Conservation (phyloP, 768 basidiomycete species). For the Pulveroboletus ravenelii region DNA sequence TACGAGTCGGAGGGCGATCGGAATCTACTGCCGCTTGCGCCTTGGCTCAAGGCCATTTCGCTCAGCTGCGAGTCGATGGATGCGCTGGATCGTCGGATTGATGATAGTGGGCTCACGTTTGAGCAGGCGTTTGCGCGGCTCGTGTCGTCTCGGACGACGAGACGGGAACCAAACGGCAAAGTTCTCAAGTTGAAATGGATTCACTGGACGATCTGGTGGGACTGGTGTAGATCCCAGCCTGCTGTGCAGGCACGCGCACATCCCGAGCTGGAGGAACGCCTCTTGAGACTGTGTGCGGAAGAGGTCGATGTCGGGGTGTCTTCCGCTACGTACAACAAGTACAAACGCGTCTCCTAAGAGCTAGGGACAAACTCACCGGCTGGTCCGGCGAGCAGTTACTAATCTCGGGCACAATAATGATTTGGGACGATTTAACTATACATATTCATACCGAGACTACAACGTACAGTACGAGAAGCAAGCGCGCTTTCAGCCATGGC, state of each 20-base stretch:
- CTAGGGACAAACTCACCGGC: not conserved
- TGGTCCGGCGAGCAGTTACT: slow-evolving; percentile 1
- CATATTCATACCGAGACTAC: slow-evolving; percentile 17
- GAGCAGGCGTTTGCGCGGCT: slow-evolving; percentile 23
- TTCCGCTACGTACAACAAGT: slow-evolving; percentile 28
- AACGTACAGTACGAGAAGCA: slow-evolving; percentile 6
- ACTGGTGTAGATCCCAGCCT: slow-evolving; percentile 21
- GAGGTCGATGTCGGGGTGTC: slow-evolving; percentile 31
- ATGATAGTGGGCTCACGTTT: slow-evolving; percentile 25
- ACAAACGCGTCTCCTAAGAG: slow-evolving; percentile 27
- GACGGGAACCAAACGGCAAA: slow-evolving; percentile 20
- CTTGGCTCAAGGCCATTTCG: slow-evolving; percentile 29
- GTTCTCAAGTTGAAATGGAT: slow-evolving; percentile 29
- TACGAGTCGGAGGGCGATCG: slow-evolving; percentile 13
- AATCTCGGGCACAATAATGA: not conserved
- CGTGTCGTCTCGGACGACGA: slow-evolving; percentile 24
- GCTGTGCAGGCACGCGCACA: slow-evolving; percentile 17
- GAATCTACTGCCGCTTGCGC: slow-evolving; percentile 16
- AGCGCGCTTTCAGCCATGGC: not conserved
- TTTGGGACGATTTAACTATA: slow-evolving; percentile 4
- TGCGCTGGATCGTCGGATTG: slow-evolving; percentile 18
- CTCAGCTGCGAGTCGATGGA: slow-evolving; percentile 28
- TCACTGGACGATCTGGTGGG: slow-evolving; percentile 32
- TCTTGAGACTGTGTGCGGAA: slow-evolving; percentile 18
- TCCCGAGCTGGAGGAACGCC: slow-evolving; percentile 23